Evolutionary conservation across 148 eudicot species (phyloP).

Genomic region (Pharnaceum exiguum): DNA sequence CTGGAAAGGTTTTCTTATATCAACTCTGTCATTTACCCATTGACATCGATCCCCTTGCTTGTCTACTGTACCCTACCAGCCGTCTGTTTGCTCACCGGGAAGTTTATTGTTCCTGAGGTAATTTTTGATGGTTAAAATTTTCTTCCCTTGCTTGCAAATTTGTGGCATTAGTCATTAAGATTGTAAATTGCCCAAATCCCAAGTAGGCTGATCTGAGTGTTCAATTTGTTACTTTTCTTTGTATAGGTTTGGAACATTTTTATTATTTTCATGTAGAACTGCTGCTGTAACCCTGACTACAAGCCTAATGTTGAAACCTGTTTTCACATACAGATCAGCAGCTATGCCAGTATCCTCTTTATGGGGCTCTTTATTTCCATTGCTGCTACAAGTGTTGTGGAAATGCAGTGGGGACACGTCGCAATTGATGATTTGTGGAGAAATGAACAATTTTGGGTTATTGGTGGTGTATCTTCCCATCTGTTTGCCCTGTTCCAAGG

Average conservation of each 20-base stretch:
- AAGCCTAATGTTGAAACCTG: constrained; percentile 6
- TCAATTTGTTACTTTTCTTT: background rate
- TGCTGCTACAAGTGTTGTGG: constrained; percentile 78
- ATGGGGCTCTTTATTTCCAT: constrained; percentile 89
- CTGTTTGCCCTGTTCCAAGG: constrained; percentile 94
- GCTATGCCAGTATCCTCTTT: constrained; percentile 84
- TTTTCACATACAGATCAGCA: constrained; percentile 71
- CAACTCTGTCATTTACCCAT: constrained; percentile 83
- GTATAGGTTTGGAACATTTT: background rate
- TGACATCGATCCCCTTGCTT: constrained; percentile 83
- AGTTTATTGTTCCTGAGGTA: constrained; percentile 96
- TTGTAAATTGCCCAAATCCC: too few relatives aligned
- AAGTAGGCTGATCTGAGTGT: too few relatives aligned
- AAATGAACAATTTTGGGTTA: constrained; percentile 99
- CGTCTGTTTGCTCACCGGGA: constrained; percentile 87
- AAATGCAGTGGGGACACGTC: constrained; percentile 98
- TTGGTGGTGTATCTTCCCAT: constrained; percentile 91
- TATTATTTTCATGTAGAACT: background rate
- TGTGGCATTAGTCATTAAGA: too few relatives aligned
- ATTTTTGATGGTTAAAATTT: constrained; percentile 8
- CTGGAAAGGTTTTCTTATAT: constrained; percentile 88
- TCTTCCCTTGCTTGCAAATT: background rate
- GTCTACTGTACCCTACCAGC: constrained; percentile 90
- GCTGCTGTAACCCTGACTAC: background rate
- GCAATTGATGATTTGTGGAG: constrained; percentile 97